These are phyloP conservation scores for Pyrus communis DNA, from an alignment of 306 rosid genomes.

Conservation along the genomic window DNA sequence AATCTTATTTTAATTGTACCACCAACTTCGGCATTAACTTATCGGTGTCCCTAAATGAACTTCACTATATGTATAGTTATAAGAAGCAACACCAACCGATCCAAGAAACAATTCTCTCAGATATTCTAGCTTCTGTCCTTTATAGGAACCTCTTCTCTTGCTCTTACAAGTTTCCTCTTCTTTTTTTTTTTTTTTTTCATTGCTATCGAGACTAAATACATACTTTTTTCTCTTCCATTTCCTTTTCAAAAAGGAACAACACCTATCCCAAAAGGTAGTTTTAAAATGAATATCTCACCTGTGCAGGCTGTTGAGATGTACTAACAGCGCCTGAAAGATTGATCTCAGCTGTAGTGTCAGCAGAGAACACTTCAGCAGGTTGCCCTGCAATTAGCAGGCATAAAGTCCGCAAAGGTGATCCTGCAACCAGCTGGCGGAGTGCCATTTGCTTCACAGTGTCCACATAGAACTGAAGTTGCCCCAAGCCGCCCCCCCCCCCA, in stretches of 20 bases:
- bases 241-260: background rate
- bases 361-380: slow-evolving; percentile 81
- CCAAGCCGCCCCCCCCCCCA: slow-evolving; percentile 12
- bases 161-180: background rate
- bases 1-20: slow-evolving; percentile 12
- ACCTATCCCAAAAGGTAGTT: background rate
- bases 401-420: slow-evolving; percentile 89
- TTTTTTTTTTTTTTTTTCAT: background rate
- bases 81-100: background rate
- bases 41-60: background rate
- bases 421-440: slow-evolving; percentile 61
- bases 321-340: slow-evolving; percentile 31
- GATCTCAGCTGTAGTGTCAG: slow-evolving; percentile 16
- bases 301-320: slow-evolving; percentile 47
- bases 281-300: slow-evolving; percentile 42
- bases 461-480: slow-evolving; percentile 67
- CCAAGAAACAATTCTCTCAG: background rate
- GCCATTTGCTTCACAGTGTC: slow-evolving; percentile 97
- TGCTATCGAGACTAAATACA: background rate
- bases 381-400: slow-evolving; percentile 94
- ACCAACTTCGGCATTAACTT: background rate
- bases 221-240: background rate
- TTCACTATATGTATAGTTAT: background rate
- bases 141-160: background rate
- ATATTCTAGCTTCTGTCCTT: background rate